These are phyloP conservation scores for Mercurialis annua DNA, from an alignment of 345 rosid genomes.

Conservation along the genomic window DNA sequence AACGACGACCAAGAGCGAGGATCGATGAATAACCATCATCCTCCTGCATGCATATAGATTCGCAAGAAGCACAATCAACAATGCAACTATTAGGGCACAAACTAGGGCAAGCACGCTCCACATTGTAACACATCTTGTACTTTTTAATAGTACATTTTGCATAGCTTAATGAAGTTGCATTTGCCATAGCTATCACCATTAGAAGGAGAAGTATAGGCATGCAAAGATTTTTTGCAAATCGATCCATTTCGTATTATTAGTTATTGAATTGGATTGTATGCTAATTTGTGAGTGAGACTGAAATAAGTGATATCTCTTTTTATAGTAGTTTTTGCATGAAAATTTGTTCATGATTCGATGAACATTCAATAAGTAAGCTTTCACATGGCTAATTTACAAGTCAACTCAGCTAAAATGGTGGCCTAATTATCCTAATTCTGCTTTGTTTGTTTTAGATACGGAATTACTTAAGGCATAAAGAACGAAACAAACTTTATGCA, in stretches of 20 bases:
- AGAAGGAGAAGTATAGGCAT: conserved; percentile 27
- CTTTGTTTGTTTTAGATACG: too few species aligned
- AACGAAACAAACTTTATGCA: too few species aligned
- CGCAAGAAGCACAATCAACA: conserved; percentile 49
- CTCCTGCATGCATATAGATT: conserved; percentile 42
- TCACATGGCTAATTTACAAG: neutral
- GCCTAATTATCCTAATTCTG: too few species aligned
- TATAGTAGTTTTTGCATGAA: conserved; percentile 12
- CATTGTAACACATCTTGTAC: conserved; percentile 47
- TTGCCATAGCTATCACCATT: conserved; percentile 26
- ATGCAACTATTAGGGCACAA: conserved; percentile 49
- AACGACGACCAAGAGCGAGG: too few species aligned
- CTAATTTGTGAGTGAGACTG: neutral
- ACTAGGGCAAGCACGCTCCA: conserved; percentile 50
- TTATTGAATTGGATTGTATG: neutral
- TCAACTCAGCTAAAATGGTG: neutral
- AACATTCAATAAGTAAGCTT: neutral
- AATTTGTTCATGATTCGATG: too few species aligned
- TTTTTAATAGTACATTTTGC: conserved; percentile 40
- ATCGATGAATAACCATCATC: conserved; percentile 8
- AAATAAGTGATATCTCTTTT: conserved; percentile 9
- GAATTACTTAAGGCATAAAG: too few species aligned
- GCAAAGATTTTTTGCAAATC: conserved; percentile 15
- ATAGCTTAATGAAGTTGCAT: conserved; percentile 46
- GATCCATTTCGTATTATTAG: too few species aligned